phyloP scores from a whole-genome alignment of 108 stramenopile genomes.

The Cylindrotheca closterium region DNA sequence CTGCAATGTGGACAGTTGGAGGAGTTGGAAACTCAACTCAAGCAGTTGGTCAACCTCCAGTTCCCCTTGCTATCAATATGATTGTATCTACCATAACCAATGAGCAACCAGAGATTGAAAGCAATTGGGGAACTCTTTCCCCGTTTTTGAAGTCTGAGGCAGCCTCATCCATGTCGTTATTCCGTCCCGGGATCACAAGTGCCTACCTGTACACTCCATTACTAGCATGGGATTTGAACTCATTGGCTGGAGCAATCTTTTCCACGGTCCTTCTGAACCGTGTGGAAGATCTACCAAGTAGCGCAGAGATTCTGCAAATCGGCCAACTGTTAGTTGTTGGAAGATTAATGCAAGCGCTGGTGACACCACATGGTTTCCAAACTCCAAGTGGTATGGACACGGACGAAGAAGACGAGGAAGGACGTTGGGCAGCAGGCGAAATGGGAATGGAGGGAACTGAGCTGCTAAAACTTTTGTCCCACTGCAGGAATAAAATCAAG shows the following conservation, averaged over 20 bases:
- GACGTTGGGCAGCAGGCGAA: constrained; percentile 26
- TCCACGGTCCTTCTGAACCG: constrained; percentile 58
- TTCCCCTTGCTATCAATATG: constrained; percentile 52
- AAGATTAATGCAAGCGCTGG: constrained; percentile 69
- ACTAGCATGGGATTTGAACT: constrained; percentile 88
- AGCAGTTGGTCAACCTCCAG: constrained; percentile 42
- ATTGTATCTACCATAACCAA: constrained; percentile 15
- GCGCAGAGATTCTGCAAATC: constrained; percentile 50
- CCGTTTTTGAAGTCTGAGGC: constrained; percentile 36
- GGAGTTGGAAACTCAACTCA: constrained; percentile 45
- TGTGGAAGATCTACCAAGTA: constrained; percentile 30
- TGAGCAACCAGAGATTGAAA: constrained; percentile 24
- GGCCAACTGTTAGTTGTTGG: constrained; percentile 54
- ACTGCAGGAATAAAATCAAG: constrained; percentile 32
- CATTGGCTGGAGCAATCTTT: constrained; percentile 77
- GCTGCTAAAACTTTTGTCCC: constrained; percentile 39
- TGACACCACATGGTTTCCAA: constrained; percentile 69
- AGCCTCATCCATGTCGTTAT: constrained; percentile 33
- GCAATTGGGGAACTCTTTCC: constrained; percentile 70
- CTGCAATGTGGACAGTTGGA: constrained; percentile 80
- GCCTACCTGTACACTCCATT: constrained; percentile 82
- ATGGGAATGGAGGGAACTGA: constrained; percentile 43
- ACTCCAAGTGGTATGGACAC: constrained; percentile 30
- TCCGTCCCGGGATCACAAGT: constrained; percentile 77
- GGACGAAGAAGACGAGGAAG: constrained; percentile 51